Evolutionary conservation across 768 basidiomycete genomes (phyloP).

Genomic region (Hygrocybe punicea): DNA sequence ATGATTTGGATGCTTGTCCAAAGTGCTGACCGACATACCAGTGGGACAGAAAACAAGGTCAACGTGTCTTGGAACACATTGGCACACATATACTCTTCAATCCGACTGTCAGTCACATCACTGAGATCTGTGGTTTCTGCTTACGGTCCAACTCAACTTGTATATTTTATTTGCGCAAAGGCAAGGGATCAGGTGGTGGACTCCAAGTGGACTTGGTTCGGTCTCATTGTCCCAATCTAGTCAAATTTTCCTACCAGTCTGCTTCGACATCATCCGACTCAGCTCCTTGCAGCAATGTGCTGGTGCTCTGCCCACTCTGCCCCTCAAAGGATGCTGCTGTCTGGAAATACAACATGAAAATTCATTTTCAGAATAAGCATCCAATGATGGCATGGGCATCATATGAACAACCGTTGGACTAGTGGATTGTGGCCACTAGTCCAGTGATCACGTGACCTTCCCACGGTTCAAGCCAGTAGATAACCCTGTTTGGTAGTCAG

Average conservation of each 20-base stretch:
- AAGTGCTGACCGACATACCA: slow-evolving; percentile 2
- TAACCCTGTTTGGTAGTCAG: too few relatives aligned
- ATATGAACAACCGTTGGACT: slow-evolving; percentile 13
- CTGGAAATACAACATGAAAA: background rate
- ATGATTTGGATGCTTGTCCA: slow-evolving; percentile 1
- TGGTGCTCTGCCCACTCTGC: too few relatives aligned
- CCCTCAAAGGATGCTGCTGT: slow-evolving; percentile 4
- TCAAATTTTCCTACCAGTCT: slow-evolving; percentile 16
- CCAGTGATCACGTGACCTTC: too few relatives aligned
- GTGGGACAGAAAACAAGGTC: slow-evolving; percentile 8
- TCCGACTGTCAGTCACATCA: slow-evolving; percentile 3
- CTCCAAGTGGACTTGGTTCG: slow-evolving; percentile 13
- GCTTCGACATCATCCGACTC: slow-evolving; percentile 7
- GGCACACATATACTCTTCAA: slow-evolving; percentile 28
- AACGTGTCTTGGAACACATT: slow-evolving; percentile 24
- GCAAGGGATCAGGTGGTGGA: slow-evolving; percentile 16
- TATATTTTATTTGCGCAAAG: slow-evolving; percentile 20
- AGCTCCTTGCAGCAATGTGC: too few relatives aligned
- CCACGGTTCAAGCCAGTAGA: too few relatives aligned
- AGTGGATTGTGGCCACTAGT: too few relatives aligned
- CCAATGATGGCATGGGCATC: slow-evolving; percentile 6
- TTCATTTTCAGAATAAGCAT: background rate
- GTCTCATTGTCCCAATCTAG: slow-evolving; percentile 16
- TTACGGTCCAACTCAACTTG: slow-evolving; percentile 18
- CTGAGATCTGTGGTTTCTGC: slow-evolving; percentile 27